Conservation (phyloP, 768 basidiomycete genomes). For the Lactifluus subvellereus region DNA sequence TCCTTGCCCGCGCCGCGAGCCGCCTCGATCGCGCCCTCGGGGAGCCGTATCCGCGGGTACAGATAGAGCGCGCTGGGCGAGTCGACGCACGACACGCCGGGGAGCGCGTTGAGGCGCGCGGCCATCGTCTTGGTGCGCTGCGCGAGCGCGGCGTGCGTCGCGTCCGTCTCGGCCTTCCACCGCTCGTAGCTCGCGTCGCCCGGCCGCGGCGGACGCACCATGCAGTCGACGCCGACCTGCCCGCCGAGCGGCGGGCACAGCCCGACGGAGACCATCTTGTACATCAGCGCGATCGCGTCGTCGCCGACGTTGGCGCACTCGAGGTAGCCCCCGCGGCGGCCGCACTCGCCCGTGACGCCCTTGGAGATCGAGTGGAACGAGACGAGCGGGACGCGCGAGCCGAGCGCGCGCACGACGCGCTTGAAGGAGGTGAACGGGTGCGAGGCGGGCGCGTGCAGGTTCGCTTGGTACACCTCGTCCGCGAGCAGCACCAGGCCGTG, state of each 20-base stretch:
- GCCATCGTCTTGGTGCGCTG: conserved; percentile 70
- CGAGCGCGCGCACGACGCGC: conserved; percentile 62
- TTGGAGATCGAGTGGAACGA: conserved; percentile 99
- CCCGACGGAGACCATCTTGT: conserved; percentile 92
- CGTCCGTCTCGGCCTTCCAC: conserved; percentile 80
- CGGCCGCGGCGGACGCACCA: conserved; percentile 82
- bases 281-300: conserved; percentile 78
- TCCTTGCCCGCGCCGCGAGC: conserved; percentile 67
- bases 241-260: conserved; percentile 89
- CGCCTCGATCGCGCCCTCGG: conserved; percentile 63
- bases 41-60: conserved; percentile 77
- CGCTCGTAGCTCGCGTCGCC: conserved; percentile 71
- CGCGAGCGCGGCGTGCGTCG: conserved; percentile 70
- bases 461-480: conserved; percentile 97
- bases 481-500: conserved; percentile 85
- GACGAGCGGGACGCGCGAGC: conserved; percentile 75
- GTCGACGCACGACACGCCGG: conserved; percentile 86
- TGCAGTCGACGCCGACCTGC: conserved; percentile 89
- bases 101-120: conserved; percentile 68
- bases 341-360: conserved; percentile 94
- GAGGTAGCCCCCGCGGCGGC: conserved; percentile 95
- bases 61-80: conserved; percentile 93
- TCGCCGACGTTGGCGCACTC: conserved; percentile 79
- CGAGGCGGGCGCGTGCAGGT: conserved; percentile 63
- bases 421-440: conserved; percentile 93